These are phyloP conservation scores for Neofusicoccum sp. DNA, from an alignment of 2,329 filamentous ascomycete genomes.

Conservation along the genomic window DNA sequence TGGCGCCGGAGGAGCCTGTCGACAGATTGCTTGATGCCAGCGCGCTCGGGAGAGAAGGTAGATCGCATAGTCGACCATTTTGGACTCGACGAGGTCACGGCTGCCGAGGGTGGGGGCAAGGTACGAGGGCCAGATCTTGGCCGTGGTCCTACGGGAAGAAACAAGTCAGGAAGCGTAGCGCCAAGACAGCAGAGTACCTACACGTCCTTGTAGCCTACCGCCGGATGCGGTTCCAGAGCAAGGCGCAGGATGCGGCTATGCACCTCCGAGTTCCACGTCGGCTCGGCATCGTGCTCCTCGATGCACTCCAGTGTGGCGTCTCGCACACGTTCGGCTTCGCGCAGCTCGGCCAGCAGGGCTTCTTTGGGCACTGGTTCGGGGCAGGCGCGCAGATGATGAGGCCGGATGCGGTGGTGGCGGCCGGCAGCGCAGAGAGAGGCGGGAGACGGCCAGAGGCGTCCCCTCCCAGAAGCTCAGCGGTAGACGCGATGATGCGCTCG, in stretches of 20 bases:
- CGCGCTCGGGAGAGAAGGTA: slow-evolving; percentile 24
- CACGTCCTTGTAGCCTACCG: background rate
- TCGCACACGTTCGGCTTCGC: background rate
- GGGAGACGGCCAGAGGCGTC: no score
- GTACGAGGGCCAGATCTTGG: background rate
- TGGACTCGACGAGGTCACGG: slow-evolving; percentile 2
- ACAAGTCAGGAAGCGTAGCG: background rate
- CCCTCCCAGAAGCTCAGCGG: no score
- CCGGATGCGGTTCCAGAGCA: background rate
- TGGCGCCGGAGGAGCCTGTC: slow-evolving; percentile 1
- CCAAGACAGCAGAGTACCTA: background rate
- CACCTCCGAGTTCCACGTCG: background rate
- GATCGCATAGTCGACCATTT: slow-evolving; percentile 28
- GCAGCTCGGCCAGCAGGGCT: background rate
- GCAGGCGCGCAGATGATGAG: no score
- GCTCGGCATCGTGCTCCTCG: background rate
- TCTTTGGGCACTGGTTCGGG: background rate
- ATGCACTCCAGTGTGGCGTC: background rate
- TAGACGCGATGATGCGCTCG: no score
- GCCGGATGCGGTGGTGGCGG: no score
- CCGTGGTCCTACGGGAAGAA: background rate
- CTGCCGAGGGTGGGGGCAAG: background rate
- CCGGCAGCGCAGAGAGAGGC: no score
- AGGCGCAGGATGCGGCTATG: background rate
- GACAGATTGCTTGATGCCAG: slow-evolving; percentile 25